These are phyloP conservation scores for Trichoderma asperellum DNA, from an alignment of 2,329 filamentous ascomycete species.

Conservation along the genomic window DNA sequence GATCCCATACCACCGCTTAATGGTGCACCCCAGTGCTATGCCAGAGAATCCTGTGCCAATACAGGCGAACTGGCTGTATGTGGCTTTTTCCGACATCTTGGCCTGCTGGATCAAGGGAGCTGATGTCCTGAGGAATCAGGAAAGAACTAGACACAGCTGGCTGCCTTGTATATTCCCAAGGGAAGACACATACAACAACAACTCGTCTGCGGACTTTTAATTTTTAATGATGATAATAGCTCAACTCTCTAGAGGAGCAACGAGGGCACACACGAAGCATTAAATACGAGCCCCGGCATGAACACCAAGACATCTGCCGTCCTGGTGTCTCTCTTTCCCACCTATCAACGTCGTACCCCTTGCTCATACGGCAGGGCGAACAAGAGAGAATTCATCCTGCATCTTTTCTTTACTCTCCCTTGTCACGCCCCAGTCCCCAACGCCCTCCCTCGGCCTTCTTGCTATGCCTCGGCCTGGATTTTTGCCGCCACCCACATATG, in stretches of 20 bases:
- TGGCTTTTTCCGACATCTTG: neutral
- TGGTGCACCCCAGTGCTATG: slow-evolving; percentile 62
- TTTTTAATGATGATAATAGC: neutral
- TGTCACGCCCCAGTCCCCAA: neutral
- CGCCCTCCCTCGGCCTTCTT: neutral
- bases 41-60: slow-evolving; percentile 66
- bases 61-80: slow-evolving; percentile 47
- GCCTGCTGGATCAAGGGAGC: neutral
- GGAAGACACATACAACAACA: neutral
- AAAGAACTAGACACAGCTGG: neutral
- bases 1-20: slow-evolving; percentile 61
- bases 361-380: neutral
- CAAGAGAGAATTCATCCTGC: neutral
- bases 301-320: neutral
- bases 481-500: neutral
- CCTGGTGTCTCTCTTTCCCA: neutral
- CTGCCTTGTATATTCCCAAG: neutral
- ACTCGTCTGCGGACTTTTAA: no score
- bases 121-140: neutral
- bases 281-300: neutral
- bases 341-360: neutral
- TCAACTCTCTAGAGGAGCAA: neutral
- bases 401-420: neutral
- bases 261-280: neutral
- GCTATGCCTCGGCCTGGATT: neutral